Evolutionary conservation across 2,329 filamentous ascomycete genomes (phyloP).

Genomic region (Paradendryphiella salina): DNA sequence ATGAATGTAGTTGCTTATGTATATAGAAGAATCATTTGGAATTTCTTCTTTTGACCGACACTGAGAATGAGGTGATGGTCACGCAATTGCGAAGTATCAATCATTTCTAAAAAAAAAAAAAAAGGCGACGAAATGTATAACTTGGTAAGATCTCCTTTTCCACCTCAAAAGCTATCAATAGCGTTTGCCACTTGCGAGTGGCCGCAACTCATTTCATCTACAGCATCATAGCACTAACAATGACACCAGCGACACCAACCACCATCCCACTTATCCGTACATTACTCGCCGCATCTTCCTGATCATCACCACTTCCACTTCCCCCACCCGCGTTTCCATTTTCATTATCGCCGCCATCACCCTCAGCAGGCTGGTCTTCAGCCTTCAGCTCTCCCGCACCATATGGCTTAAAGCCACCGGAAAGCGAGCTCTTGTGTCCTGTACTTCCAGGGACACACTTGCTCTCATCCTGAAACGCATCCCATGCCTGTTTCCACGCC

Average conservation of each 20-base stretch:
- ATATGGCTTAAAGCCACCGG: constrained; percentile 33
- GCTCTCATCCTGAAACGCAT: constrained; percentile 23
- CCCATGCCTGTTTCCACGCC: constrained; percentile 54
- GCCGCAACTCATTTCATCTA: constrained; percentile 1
- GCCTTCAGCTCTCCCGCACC: constrained; percentile 23
- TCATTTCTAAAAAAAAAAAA: not conserved
- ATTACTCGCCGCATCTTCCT: constrained; percentile 1
- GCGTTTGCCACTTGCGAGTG: not conserved
- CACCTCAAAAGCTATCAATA: not conserved
- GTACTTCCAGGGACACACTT: constrained; percentile 34
- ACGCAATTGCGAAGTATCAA: not conserved
- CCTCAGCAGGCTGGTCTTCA: constrained; percentile 20
- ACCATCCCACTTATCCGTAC: constrained; percentile 2
- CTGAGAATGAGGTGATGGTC: not conserved
- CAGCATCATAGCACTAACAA: constrained; percentile 8
- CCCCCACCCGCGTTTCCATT: not conserved
- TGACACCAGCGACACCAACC: constrained; percentile 3
- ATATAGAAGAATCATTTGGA: not conserved
- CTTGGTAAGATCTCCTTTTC: no score
- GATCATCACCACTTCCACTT: not conserved
- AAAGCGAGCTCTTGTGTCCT: constrained; percentile 28
- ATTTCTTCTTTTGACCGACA: not conserved
- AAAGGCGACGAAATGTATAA: no score
- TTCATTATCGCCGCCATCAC: not conserved
- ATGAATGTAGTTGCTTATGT: not conserved